Evolutionary conservation across 2,329 filamentous ascomycete species (phyloP).

Genomic region (Cercospora sojina): DNA sequence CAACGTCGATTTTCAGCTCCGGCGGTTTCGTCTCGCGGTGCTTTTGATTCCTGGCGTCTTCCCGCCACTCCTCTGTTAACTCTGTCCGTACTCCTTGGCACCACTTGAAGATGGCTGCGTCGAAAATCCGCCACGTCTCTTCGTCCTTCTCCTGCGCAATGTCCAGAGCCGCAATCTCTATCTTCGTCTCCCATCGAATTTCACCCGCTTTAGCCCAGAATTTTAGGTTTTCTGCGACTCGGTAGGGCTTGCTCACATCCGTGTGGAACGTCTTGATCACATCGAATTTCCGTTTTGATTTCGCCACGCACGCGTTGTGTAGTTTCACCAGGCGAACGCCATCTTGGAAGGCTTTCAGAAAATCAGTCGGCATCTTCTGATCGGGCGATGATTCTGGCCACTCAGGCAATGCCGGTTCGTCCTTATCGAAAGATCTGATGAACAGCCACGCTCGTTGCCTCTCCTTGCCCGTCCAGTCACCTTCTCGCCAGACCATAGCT

Average conservation of each 20-base stretch:
- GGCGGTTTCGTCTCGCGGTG: slow-evolving; percentile 28
- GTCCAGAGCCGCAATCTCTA: slow-evolving; percentile 81
- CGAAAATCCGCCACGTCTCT: slow-evolving; percentile 73
- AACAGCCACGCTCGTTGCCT: slow-evolving; percentile 79
- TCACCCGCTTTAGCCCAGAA: slow-evolving; percentile 97
- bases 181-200: slow-evolving; percentile 82
- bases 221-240: slow-evolving; percentile 86
- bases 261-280: slow-evolving; percentile 84
- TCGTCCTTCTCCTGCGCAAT: slow-evolving; percentile 73
- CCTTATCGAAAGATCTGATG: slow-evolving; percentile 69
- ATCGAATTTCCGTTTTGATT: slow-evolving; percentile 82
- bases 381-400: slow-evolving; percentile 55
- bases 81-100: slow-evolving; percentile 79
- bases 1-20: slow-evolving; percentile 34
- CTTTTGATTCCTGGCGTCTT: slow-evolving; percentile 28
- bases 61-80: slow-evolving; percentile 69
- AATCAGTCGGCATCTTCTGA: slow-evolving; percentile 55
- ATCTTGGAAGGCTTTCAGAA: slow-evolving; percentile 71
- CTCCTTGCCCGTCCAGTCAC: slow-evolving; percentile 71
- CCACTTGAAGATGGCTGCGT: slow-evolving; percentile 80
- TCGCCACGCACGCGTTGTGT: slow-evolving; percentile 84
- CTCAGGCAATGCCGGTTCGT: slow-evolving; percentile 62
- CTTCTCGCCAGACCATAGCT: slow-evolving; percentile 73
- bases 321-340: slow-evolving; percentile 79
- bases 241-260: slow-evolving; percentile 94